Conservation (phyloP, 1,284 basidiomycete genomes). For the Schizopora paradoxa region DNA sequence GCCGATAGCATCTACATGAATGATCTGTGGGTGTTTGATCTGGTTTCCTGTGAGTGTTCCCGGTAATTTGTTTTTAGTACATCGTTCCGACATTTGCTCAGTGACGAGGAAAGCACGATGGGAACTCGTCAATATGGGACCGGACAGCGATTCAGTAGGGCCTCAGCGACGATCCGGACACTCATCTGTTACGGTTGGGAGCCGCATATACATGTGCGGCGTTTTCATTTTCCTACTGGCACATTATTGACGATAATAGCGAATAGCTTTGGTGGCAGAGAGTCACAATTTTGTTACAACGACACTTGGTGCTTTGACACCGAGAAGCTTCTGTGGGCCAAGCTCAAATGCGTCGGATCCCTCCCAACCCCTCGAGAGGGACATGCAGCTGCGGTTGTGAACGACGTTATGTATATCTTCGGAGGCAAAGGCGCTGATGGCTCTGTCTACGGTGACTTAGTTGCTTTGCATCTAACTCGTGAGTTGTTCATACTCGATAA, state of each 20-base stretch:
- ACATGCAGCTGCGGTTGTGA: conserved; percentile 93
- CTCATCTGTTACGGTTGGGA: conserved; percentile 80
- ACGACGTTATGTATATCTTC: conserved; percentile 98
- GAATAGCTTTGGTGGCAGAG: conserved; percentile 91
- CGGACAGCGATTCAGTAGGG: conserved; percentile 49
- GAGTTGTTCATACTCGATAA: conserved; percentile 33
- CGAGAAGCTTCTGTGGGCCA: conserved; percentile 79
- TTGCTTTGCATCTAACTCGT: conserved; percentile 97
- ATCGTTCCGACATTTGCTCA: conserved; percentile 27
- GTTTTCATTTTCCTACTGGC: conserved; percentile 17
- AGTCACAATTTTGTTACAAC: conserved; percentile 98
- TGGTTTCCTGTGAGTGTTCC: conserved; percentile 75
- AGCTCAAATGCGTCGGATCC: conserved; percentile 95
- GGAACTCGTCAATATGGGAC: conserved; percentile 78
- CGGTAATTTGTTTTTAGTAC: conserved; percentile 11
- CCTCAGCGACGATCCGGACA: conserved; percentile 93
- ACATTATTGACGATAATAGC: conserved; percentile 7
- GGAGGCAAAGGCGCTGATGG: conserved; percentile 97
- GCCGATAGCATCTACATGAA: conserved; percentile 95
- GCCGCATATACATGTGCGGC: conserved; percentile 80
- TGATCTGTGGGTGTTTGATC: conserved; percentile 95
- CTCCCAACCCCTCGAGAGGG: conserved; percentile 96
- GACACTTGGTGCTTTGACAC: conserved; percentile 98
- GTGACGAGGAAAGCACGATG: conserved; percentile 70
- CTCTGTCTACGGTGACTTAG: conserved; percentile 91